Evolutionary conservation across 1,284 basidiomycete genomes (phyloP), one percentile per base, ranked within the genome.

Genomic region (Moesziomyces sp.): DNA sequence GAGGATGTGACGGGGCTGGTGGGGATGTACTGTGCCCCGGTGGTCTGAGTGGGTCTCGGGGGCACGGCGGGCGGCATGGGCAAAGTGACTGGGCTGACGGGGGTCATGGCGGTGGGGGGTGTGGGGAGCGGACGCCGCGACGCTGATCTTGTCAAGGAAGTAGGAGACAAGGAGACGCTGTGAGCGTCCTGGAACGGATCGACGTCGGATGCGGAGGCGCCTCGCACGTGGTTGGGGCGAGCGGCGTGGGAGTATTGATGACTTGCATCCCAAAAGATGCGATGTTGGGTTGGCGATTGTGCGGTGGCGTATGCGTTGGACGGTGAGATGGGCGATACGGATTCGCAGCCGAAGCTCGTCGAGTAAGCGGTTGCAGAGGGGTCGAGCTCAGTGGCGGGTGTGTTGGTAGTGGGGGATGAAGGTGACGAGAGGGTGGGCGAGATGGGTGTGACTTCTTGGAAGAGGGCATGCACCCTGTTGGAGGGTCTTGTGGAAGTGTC

Each of bases 81-180:
- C 1, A 49, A 49, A 9, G 51, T 47, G 47, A 62, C 28, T 13
- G 58, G 47, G 26, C 51, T 51, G 38, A 50, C 26, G 13, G 65
- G 58, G 19, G 58, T 50, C 5, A 47, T 30, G n/a, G 64, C n/a
- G 10, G 65, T 46, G 3, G 65, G 65, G 4, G 65, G 65, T 3
- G 51, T 68, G 11, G 65, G 65, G 19, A 68, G 55, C 5, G 65
- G 65, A 38, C 58, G 65, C 30, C 58, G 65, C 6, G 65, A 61
- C 13, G 43, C 55, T 7, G 58, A 38, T 23, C 65, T 52, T 13
- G 52, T 28, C 8, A 68, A 54, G 10, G 30, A 28, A 3, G n/a
- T 54, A 14, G 47, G 26, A 6, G 40, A 23, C 7, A 30, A 24
- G 3, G 65, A 30, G 24, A 44, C 46, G 18, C 51, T 6, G 38